Evolutionary conservation across 257 asterid genomes (phyloP).

Genomic region (Nicotiana undulata): DNA sequence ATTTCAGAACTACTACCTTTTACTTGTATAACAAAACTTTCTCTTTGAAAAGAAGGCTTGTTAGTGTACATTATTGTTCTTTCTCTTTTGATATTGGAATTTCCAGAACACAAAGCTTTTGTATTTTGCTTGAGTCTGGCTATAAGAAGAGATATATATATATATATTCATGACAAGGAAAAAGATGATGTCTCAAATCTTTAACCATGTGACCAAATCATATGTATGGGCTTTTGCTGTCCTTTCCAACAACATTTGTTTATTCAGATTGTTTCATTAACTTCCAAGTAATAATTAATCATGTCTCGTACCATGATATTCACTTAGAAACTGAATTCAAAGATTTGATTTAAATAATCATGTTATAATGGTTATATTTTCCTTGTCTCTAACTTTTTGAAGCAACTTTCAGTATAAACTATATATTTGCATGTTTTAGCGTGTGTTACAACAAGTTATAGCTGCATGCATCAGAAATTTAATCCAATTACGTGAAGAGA

Average conservation of each 20-base stretch:
- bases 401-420: too few relatives aligned
- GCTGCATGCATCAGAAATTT: not conserved
- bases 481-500: not conserved
- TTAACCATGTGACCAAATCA: constrained; percentile 21
- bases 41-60: constrained; percentile 3
- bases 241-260: constrained; percentile 3
- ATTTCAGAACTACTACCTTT: not conserved
- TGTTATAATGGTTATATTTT: not conserved
- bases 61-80: constrained; percentile 6
- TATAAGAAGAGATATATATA: not conserved
- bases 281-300: constrained; percentile 7
- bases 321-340: not conserved
- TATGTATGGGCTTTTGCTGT: constrained; percentile 10
- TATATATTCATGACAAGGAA: not conserved
- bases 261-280: constrained; percentile 1
- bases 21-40: constrained; percentile 6
- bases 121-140: not conserved
- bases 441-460: not conserved
- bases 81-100: not conserved
- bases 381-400: not conserved
- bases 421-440: not conserved
- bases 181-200: not conserved
- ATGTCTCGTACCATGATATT: not conserved
- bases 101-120: not conserved
- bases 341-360: not conserved